Base-by-base conservation (phyloP, 192 early-diverging fungal species). In the Geosiphon pyriformis region DNA sequence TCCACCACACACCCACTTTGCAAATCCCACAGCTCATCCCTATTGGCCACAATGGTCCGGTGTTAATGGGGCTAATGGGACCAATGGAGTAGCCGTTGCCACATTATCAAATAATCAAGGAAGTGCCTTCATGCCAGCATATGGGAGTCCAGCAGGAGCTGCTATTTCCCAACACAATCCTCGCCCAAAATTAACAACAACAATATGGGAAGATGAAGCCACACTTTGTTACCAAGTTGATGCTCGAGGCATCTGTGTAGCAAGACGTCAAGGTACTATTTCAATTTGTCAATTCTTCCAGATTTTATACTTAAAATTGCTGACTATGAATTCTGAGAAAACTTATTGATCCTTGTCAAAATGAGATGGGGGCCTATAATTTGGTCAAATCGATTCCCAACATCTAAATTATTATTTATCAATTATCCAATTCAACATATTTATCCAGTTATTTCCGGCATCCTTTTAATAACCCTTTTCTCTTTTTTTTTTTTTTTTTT, bases 131-230 rank as follows among this genome's bases (percentile, higher is more conserved):
- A 47, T 65, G 20, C 64, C 64, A 18, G 51, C 64, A 37, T 65
- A 65, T 18, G 31, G 64, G 15, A 15, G 32, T 47, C 23, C 51
- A 1, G 35, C 47, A 11, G 31, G 47, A 34, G 23, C 15, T 25
- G 11, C 32, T 12, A 20, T 47, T 22, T 35, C 25, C 52, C 23
- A 18, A 27, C 64, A 65, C 35, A 55, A 25, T 10, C 64, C 64
- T 55, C 78, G 70, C 59, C 83, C 72, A 46, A 82, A 72, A 73
- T 74, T 79, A 68, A 90, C 88, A 15, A 90, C 87, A 12, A 90
- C 88, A 33, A 78, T 91, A 59, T 91, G 90, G 90, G 90, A 91
- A 74, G 90, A 91, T 76, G 90, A 91, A 76, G 78, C 82, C 35
- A 91, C 90, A 1, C 74, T 88, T 47, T 88, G 87, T 58, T 91